Evolutionary conservation across 805 yeast genomes (phyloP).

Genomic region (Candida maris): DNA sequence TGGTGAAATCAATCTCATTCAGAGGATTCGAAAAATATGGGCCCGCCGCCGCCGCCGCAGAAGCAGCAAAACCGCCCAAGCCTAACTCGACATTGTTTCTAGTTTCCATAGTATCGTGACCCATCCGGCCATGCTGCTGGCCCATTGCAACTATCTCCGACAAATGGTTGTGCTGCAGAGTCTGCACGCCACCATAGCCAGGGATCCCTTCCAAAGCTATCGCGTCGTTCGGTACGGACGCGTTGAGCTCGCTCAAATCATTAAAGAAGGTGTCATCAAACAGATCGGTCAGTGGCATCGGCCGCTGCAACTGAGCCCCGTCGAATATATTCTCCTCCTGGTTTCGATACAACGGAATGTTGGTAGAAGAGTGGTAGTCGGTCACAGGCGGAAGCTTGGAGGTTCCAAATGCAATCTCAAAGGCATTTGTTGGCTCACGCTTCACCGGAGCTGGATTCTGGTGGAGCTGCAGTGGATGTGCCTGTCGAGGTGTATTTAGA

Average conservation of each 20-base stretch:
- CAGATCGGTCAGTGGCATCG: slow-evolving; percentile 23
- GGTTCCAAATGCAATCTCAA: slow-evolving; percentile 36
- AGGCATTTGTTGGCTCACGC: slow-evolving; percentile 27
- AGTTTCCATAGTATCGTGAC: slow-evolving; percentile 8
- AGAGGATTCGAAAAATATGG: slow-evolving; percentile 27
- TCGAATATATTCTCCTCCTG: slow-evolving; percentile 9
- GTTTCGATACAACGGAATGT: slow-evolving; percentile 5
- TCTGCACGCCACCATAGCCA: slow-evolving; percentile 6
- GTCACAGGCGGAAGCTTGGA: slow-evolving; percentile 35
- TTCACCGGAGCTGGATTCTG: slow-evolving; percentile 15
- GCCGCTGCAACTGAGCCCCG: slow-evolving; percentile 6
- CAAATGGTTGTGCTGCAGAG: slow-evolving; percentile 5
- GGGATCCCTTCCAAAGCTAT: slow-evolving; percentile 7
- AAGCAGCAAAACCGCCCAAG: neutral
- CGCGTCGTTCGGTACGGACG: slow-evolving; percentile 13
- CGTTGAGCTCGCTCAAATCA: slow-evolving; percentile 29
- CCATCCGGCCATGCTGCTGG: slow-evolving; percentile 1
- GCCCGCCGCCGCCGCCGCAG: slow-evolving; percentile 2
- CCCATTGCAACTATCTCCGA: slow-evolving; percentile 5
- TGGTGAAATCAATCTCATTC: slow-evolving; percentile 37
- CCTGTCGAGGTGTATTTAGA: slow-evolving; percentile 12
- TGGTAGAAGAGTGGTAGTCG: slow-evolving; percentile 14
- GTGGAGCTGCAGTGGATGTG: slow-evolving; percentile 13
- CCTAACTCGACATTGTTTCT: slow-evolving; percentile 4
- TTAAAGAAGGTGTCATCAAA: slow-evolving; percentile 32